Percentiles rank a stretch among this genome's conserved stretches.
These are phyloP conservation scores for Arabis alpina DNA, from an alignment of 345 rosid genomes.

Conservation along the genomic window DNA sequence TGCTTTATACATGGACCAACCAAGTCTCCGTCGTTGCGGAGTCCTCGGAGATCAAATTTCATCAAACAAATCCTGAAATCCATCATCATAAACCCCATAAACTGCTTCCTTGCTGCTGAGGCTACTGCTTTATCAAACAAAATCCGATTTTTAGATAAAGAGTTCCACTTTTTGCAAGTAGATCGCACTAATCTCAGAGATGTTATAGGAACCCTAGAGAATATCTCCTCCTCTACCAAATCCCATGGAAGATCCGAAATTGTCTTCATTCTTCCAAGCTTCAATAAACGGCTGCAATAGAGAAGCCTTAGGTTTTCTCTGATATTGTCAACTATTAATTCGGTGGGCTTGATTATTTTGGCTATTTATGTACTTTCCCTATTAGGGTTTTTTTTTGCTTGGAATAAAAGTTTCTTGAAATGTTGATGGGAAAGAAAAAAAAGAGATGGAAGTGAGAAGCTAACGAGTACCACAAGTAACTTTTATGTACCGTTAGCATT, in stretches of 20 bases:
- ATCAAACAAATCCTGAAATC: not conserved
- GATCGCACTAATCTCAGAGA: not conserved
- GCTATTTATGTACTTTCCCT: too few species aligned
- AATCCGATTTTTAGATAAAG: not conserved
- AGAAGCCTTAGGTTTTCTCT: too few species aligned
- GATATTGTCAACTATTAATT: too few species aligned
- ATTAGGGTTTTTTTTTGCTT: not conserved
- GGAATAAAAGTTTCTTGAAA: too few species aligned
- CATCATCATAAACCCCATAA: not conserved
- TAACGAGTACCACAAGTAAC: too few species aligned
- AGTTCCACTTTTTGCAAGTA: not conserved
- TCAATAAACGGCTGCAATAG: too few species aligned
- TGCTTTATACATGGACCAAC: not conserved
- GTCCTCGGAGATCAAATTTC: not conserved
- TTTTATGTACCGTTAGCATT: too few species aligned
- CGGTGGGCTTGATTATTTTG: too few species aligned
- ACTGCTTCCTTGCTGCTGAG: not conserved
- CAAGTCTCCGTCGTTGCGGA: not conserved
- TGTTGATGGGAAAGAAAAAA: too few species aligned
- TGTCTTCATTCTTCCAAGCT: slow-evolving; percentile 35
- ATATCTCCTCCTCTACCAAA: not conserved
- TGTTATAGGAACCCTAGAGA: not conserved
- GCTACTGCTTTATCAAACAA: not conserved
- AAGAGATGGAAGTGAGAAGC: too few species aligned
- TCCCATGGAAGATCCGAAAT: not conserved